Evolutionary conservation across 441 rosid genomes (phyloP).

Genomic region (Populus hybrid): DNA sequence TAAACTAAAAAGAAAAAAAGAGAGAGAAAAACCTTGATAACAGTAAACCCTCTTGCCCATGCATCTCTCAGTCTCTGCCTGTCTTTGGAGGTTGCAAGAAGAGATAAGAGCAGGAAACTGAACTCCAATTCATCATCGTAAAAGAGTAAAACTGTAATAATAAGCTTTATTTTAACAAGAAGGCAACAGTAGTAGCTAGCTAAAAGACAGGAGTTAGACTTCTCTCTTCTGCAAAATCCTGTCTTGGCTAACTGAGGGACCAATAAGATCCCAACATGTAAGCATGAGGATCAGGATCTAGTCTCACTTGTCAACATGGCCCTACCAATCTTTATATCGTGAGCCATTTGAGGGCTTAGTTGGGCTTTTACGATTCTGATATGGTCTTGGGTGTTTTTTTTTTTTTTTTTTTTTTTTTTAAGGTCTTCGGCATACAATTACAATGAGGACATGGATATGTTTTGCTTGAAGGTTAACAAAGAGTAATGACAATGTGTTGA

Average conservation of each 20-base stretch:
- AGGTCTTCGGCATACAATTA: too few species aligned
- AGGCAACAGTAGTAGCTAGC: neutral
- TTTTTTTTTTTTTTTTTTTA: too few species aligned
- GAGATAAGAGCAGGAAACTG: neutral
- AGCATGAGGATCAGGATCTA: neutral
- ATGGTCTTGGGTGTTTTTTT: too few species aligned
- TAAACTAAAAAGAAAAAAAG: neutral
- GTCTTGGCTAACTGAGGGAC: neutral
- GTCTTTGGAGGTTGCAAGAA: neutral
- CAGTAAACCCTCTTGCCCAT: neutral
- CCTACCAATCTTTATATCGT: neutral
- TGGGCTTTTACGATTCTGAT: neutral
- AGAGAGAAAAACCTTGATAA: neutral
- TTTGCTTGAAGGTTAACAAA: neutral
- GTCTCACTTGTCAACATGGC: neutral
- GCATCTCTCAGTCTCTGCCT: neutral
- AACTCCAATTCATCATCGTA: neutral
- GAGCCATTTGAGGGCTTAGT: neutral
- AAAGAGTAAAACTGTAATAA: neutral
- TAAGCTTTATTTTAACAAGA: neutral
- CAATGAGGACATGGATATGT: neutral
- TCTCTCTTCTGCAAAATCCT: neutral
- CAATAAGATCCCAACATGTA: slow-evolving; percentile 3
- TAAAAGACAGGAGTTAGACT: neutral
- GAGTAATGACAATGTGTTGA: neutral